Base-by-base conservation (phyloP, 78 protist genomes). In the Tieghemostelium lacteum region DNA sequence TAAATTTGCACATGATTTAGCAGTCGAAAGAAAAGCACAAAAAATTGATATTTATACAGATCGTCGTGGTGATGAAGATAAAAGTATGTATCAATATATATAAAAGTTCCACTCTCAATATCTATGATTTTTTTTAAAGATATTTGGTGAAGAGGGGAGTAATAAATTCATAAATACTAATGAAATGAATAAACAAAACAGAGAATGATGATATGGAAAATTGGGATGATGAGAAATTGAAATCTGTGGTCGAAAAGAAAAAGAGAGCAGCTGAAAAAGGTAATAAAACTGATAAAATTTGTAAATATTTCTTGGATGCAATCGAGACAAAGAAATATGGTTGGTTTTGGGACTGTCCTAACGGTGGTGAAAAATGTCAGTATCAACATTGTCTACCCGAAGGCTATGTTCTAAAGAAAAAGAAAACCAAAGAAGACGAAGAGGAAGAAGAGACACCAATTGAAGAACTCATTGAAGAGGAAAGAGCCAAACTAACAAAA, bases 301-400 rank as follows among this genome's bases (percentile, higher is more conserved):
- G 98, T 85, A 94, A 96, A 87, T 93, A 42, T 67, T 96, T 96
- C 89, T 45, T 96, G 42, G 96, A 96, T 29, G 98, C 98, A 6
- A 66, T 96, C 28, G 98, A 96, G 78, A 61, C 73, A 29, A 42
- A 37, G 29, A 31, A 83, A 66, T 96, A 96, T 69, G 98, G 98
- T 37, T 96, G 96, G 97, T 94, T 94, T 93, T 96, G 98, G 98
- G 94, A 88, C 40, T 96, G 98, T 60, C 98, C 98, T 39, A 93
- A 93, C 33, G 94, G 89, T 12, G 96, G 94, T 36, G 88, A 64
- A 2, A 92, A 87, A 52, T 94, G 97, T 74, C 28, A 85, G 66
- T 92, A 94, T 80, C 73, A 93, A 29, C 98, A 96, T 74, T 95
- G 96, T 50, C 87, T 96, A 26, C 98, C 98, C 20, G 96, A 95